Evolutionary conservation across 2,329 filamentous ascomycete genomes (phyloP), one percentile per base, ranked within the genome.

Genomic region (Botrytis fabae): DNA sequence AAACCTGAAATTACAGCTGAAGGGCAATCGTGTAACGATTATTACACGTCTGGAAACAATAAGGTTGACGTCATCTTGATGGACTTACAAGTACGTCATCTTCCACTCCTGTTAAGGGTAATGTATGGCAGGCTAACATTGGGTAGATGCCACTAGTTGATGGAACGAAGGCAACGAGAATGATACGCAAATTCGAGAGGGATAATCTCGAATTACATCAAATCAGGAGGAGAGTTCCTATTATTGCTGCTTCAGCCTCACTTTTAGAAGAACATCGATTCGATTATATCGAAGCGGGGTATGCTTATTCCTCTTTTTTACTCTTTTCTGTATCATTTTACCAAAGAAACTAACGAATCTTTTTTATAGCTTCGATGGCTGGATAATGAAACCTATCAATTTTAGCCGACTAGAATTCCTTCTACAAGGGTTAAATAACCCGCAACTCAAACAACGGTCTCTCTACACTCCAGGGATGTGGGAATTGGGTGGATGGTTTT

Each of bases 101-200:
- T 14, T 25, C 59, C 20, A 20, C 16, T 25, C 22, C 16, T 40
- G 38, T 40, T 1, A 44, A 32, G 32, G 35, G 8, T 9, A 3
- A 42, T 32, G 4, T 10, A 14, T 57, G 14, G 6, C 1, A 57
- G n/a, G 42, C 25, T 69, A 14, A 70, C 71, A 63, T 25, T 59
- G 8, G 20, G 16, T 28, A 97, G 93, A 97, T 97, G 94, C 94
- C 94, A 32, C 96, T 97, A 42, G 92, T 97, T 4, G 93, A 97
- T 79, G 94, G 94, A 18, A 86, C 95, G 38, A 90, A 87, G 6
- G 94, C 94, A 20, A 93, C 94, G 0, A 94, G 93, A 81, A 92
- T 94, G 87, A 97, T 97, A 75, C 87, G 94, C 32, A 89, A 89
- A 0, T 90, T 87, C 70, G 94, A 97, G 80, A 76, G 74, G 28